Conservation (phyloP, 306 rosid genomes). For the Rubus idaeus region DNA sequence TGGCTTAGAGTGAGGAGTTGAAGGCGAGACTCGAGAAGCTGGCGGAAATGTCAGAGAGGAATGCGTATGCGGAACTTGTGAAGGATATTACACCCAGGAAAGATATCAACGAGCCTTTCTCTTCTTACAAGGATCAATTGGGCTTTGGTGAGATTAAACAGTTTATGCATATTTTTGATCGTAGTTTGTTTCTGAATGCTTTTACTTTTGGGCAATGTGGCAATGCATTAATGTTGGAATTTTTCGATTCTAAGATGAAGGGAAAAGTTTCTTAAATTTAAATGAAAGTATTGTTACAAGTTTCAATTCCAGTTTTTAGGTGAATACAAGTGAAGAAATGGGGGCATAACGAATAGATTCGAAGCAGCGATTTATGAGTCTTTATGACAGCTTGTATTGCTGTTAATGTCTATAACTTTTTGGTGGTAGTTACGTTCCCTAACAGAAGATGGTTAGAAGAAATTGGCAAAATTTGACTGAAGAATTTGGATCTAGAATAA, state of each 20-base stretch:
- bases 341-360: neutral
- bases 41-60: slow-evolving; percentile 72
- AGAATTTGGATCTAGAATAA: neutral
- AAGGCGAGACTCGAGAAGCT: slow-evolving; percentile 68
- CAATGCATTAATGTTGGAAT: neutral
- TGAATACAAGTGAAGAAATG: neutral
- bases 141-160: slow-evolving; percentile 60
- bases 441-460: neutral
- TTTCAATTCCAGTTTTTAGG: neutral
- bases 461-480: neutral
- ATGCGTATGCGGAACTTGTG: slow-evolving; percentile 79
- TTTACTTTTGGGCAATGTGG: neutral
- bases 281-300: neutral
- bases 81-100: slow-evolving; percentile 64
- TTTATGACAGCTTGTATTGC: neutral
- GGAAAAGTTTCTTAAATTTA: neutral
- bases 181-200: neutral
- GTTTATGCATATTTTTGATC: neutral
- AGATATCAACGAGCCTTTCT: slow-evolving; percentile 65
- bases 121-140: slow-evolving; percentile 87
- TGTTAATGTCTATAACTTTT: neutral
- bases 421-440: neutral
- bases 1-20: slow-evolving; percentile 73
- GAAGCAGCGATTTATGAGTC: neutral
- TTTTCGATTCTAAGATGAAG: neutral